These are phyloP conservation scores for Tetracladium maxilliforme DNA, from an alignment of 2,329 filamentous ascomycete species.

Conservation along the genomic window DNA sequence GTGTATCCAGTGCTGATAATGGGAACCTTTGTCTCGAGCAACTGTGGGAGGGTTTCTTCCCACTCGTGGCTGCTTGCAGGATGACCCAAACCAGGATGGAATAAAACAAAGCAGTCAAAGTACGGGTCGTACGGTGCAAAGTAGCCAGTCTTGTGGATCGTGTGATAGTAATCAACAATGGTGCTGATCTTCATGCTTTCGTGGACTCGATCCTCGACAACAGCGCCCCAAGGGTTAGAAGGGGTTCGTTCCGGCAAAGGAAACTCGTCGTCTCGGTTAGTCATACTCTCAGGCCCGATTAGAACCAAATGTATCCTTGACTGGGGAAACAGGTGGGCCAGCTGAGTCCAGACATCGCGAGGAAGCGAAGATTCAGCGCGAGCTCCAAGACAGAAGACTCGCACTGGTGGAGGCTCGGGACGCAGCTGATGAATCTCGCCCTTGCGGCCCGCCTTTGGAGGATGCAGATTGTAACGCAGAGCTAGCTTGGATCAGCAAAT, in stretches of 20 bases:
- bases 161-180: slow-evolving; percentile 97
- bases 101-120: slow-evolving; percentile 94
- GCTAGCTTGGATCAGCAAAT: slow-evolving; percentile 33
- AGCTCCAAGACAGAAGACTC: slow-evolving; percentile 85
- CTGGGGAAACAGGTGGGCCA: slow-evolving; percentile 89
- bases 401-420: slow-evolving; percentile 73
- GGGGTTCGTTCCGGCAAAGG: slow-evolving; percentile 77
- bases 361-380: slow-evolving; percentile 95
- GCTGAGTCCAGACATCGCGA: slow-evolving; percentile 83
- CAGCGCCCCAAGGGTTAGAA: slow-evolving; percentile 80
- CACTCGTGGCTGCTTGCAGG: slow-evolving; percentile 89
- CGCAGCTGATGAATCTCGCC: slow-evolving; percentile 64
- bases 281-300: slow-evolving; percentile 92
- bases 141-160: slow-evolving; percentile 75
- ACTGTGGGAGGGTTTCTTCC: slow-evolving; percentile 74
- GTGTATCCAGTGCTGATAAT: slow-evolving; percentile 94
- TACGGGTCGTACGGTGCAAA: slow-evolving; percentile 96
- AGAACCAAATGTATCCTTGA: slow-evolving; percentile 85
- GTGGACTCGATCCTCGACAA: slow-evolving; percentile 82
- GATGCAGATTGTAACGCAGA: slow-evolving; percentile 85
- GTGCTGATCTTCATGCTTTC: slow-evolving; percentile 92
- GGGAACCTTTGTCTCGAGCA: slow-evolving; percentile 90
- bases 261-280: slow-evolving; percentile 84
- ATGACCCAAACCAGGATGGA: slow-evolving; percentile 92
- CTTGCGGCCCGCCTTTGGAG: slow-evolving; percentile 64